Base-by-base conservation (phyloP, 148 eudicot species). In the Heliosperma pusillum region DNA sequence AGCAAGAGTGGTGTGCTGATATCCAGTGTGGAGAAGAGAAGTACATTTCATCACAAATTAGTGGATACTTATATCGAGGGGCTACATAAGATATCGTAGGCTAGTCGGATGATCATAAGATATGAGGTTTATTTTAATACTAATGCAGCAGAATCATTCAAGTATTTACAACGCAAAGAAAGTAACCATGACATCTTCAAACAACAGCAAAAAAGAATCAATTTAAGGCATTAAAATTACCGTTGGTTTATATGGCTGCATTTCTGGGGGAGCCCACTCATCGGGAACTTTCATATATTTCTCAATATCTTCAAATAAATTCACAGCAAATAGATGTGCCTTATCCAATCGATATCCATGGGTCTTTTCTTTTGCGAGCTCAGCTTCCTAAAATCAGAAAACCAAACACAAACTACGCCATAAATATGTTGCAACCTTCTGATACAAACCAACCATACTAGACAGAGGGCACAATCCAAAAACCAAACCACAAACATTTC, bases 181-280 rank as follows among this genome's bases (percentile, higher is more conserved):
- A 11, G 67, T 17, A 63, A 19, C 27, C 42, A 29, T 27, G 40
- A 27, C 20, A 17, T 29, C n/a, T 12, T 26, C 67, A 63, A 26
- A 30, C 26, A n/a, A 21, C 62, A 58, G n/a, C n/a, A n/a, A 58
- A 58, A 58, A 58, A 58, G 5, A 58, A 33, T 33, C 36, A 33
- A 33, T 5, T 26, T n/a, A 56, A 64, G 62, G 33, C 50, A 68
- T 75, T 13, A 70, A 80, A 36, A 74, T 76, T 89, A 95, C 99
- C 81, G 87, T 91, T 64, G 97, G 96, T 62, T 73, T 65, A 71
- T 95, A 95, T 10, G 96, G 97, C 78, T 87, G 89, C 40, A 85
- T 82, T 80, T 95, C 97, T 27, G 97, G 97, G 44, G 97, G 94
- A 30, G 99, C 97, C 99, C 99, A 95, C 74, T 95, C 92, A 78